Base-by-base conservation (phyloP, 73 alveolate species). In the Paraurostyla sp. region DNA sequence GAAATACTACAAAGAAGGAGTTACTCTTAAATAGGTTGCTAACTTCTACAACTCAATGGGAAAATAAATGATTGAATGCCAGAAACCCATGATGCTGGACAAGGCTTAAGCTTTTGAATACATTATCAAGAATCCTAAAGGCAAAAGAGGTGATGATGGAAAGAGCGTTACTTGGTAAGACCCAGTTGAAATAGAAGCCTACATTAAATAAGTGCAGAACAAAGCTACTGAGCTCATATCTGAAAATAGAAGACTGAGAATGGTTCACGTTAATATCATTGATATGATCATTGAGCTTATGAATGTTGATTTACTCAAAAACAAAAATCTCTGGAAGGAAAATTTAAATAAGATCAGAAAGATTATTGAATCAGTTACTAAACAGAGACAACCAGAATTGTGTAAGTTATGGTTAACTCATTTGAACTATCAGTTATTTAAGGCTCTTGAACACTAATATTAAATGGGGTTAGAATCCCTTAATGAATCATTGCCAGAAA, bases 41-140 rank as follows among this genome's bases (percentile, higher is more conserved):
- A 98, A 97, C 93, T 98, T 98, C 95, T 98, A 96, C 91, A 98
- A 98, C 92, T 83, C 94, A 30, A 95, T 98, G 97, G 92, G 98
- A 41, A 89, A 97, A 20, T 97, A 97, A 84, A 98, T 98, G 71
- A 96, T 97, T 80, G 99, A 98, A 48, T 97, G 99, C 94, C 97
- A 97, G 80, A 95, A 91, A 63, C 97, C 98, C 0, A 96, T 98
- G 99, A 69, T 98, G 69, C 95, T 97, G 15, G 98, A 97, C 60
- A 93, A 96, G 83, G 99, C 99, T 11, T 87, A 95, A 59, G 95
- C 92, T 48, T 98, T 98, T 88, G 99, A 98, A 83, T 78, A 94
- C 50, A 90, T 93, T 40, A 93, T 96, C 30, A 91, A 91, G 84
- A 81, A 88, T 83, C 90, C 97, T 87, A 97, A 87, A 75, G 86